Evolutionary conservation across 139 green algal genomes (phyloP).

Genomic region (Picocystis salinarum): DNA sequence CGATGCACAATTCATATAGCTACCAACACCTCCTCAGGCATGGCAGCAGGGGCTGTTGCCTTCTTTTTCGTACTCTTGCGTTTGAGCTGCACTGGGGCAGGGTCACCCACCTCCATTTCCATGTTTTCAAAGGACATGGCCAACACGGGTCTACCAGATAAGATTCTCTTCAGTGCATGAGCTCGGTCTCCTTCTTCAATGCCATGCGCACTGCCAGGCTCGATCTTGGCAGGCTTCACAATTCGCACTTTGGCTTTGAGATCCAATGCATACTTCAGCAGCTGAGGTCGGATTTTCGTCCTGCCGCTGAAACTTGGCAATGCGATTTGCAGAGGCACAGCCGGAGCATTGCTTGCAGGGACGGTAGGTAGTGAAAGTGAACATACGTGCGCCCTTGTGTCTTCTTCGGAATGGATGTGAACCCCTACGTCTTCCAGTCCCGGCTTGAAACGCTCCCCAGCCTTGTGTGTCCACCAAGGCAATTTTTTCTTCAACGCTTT

Average conservation of each 20-base stretch:
- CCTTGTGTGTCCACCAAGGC: neutral
- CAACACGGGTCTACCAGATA: constrained; percentile 44
- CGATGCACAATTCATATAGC: too few species aligned
- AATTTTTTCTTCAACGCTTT: neutral
- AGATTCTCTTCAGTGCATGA: constrained; percentile 38
- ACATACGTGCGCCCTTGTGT: neutral
- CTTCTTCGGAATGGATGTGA: too few species aligned
- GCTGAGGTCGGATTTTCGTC: constrained; percentile 35
- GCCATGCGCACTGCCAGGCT: neutral
- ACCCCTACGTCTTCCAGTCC: too few species aligned
- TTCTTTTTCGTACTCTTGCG: too few species aligned
- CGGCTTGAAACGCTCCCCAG: too few species aligned
- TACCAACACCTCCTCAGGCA: too few species aligned
- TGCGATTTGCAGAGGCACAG: too few species aligned
- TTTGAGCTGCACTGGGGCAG: too few species aligned
- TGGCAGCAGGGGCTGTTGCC: too few species aligned
- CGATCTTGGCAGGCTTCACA: constrained; percentile 15
- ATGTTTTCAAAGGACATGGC: constrained; percentile 59
- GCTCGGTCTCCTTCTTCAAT: constrained; percentile 5
- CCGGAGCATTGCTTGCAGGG: too few species aligned
- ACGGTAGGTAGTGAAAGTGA: too few species aligned
- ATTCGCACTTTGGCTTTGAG: constrained; percentile 41
- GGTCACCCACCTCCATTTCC: constrained; percentile 31
- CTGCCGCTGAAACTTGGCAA: constrained; percentile 63
- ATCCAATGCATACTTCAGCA: constrained; percentile 60